Percentiles rank a stretch among this genome's conserved stretches.
Conservation (phyloP, 768 basidiomycete genomes). For the Naganishia onofrii region DNA sequence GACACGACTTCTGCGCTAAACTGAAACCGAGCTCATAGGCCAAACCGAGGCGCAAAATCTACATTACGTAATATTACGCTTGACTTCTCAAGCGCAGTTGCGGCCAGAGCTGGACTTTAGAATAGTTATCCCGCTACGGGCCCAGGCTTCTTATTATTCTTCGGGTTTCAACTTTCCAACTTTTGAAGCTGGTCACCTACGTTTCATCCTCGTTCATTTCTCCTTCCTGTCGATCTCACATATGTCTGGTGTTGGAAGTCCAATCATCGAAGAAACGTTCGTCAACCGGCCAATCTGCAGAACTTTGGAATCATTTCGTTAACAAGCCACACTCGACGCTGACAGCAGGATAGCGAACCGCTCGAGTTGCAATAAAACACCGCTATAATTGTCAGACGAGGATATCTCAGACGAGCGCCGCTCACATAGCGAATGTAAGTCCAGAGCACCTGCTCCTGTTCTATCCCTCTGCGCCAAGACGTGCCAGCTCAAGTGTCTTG, state of each 20-base stretch:
- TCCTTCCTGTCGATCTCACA: background rate
- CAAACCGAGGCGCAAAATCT: conserved; percentile 13
- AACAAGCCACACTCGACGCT: background rate
- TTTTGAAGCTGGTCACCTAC: background rate
- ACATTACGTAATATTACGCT: conserved; percentile 5
- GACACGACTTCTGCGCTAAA: conserved; percentile 14
- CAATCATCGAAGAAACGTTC: conserved; percentile 6
- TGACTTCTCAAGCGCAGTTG: background rate
- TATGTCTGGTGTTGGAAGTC: background rate
- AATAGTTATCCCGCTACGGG: background rate
- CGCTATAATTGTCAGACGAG: background rate
- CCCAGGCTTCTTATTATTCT: background rate
- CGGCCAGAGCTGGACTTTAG: background rate
- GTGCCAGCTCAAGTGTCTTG: background rate
- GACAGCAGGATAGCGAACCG: conserved; percentile 6
- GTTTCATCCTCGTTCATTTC: conserved; percentile 18
- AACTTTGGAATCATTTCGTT: background rate
- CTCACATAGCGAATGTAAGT: background rate
- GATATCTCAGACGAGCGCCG: background rate
- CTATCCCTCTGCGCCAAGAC: background rate
- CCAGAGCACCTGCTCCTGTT: background rate
- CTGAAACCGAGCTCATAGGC: background rate
- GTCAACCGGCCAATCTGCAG: background rate
- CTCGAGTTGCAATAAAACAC: background rate
- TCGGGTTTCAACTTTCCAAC: background rate